Percentiles rank a stretch among this genome's conserved stretches.
Conservation (phyloP, 768 basidiomycete species). For the Hygrocybe coccinea region DNA sequence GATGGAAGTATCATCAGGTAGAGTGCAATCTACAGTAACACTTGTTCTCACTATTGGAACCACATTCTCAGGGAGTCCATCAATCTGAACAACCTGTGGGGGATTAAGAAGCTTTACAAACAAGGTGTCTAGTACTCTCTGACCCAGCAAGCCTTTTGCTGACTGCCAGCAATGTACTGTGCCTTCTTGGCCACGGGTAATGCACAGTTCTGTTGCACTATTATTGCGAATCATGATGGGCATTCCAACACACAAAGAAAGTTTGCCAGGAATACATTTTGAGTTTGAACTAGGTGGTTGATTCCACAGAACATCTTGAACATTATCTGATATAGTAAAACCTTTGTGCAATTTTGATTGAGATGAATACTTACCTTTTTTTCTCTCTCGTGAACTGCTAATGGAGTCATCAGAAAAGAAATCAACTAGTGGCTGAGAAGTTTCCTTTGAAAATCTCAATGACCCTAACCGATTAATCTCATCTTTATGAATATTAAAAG, state of each 20-base stretch:
- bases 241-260: slow-evolving; percentile 28
- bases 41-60: slow-evolving; percentile 23
- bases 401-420: slow-evolving; percentile 25
- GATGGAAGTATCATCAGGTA: slow-evolving; percentile 17
- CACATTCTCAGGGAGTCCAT: slow-evolving; percentile 3
- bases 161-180: slow-evolving; percentile 23
- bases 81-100: background rate
- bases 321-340: background rate
- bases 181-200: slow-evolving; percentile 31
- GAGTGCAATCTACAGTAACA: slow-evolving; percentile 9
- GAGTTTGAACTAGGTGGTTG: background rate
- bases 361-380: background rate
- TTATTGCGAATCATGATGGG: slow-evolving; percentile 28
- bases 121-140: slow-evolving; percentile 14
- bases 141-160: slow-evolving; percentile 10
- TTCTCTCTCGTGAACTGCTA: no score
- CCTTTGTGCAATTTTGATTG: background rate
- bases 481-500: slow-evolving; percentile 34
- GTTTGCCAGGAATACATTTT: slow-evolving; percentile 25
- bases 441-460: slow-evolving; percentile 31
- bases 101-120: slow-evolving; percentile 19
- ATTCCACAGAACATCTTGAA: slow-evolving; percentile 11
- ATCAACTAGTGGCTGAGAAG: slow-evolving; percentile 15
- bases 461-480: slow-evolving; percentile 31
- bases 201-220: slow-evolving; percentile 27